Evolutionary conservation across 2,329 filamentous ascomycete species (phyloP), one percentile per base, ranked within the genome.

Genomic region (Pseudogymnoascus sp.): DNA sequence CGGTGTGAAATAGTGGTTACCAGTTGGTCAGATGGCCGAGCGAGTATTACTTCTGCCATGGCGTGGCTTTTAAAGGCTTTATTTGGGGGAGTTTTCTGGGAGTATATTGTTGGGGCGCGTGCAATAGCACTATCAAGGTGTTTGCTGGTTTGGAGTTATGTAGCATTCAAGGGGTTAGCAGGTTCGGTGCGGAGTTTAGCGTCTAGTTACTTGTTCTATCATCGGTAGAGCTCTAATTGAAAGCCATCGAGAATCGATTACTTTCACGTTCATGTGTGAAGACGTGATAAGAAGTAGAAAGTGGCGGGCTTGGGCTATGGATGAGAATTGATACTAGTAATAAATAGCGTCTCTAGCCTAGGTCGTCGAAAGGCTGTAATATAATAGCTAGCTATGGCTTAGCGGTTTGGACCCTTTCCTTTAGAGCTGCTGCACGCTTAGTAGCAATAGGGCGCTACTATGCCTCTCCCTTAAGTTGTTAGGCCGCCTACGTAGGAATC

Each of bases 61-160:
- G 28, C 47, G 28, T 20, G 47, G 28, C 28, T 54, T 54, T 35
- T 14, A 33, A 54, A 20, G 47, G 47, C 47, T 54, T 20, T 4
- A 54, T 54, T 54, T 35, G 47, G 33, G 18, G 43, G 47, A 35
- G 47, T 54, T 54, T 54, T 33, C 47, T 54, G 16, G 28, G 47
- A 14, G 1, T 20, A 18, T 54, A 30, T 30, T 54, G n/a, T 33
- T 3, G n/a, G n/a, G 25, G n/a, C 7, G 4, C 14, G 4, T 14
- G 22, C 4, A 30, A 18, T 54, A 18, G 43, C 43, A 54, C 25
- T 54, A 35, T 14, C 28, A 18, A 33, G 28, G 11, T 14, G 28
- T 9, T 54, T 54, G 12, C 28, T 33, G 18, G 9, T 33, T 54
- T 12, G 47, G 47, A 54, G 47, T 54, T 54, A 2, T 35, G 16